Evolutionary conservation across 192 early-diverging fungal species (phyloP), one percentile per base, ranked within the genome.

Genomic region (Podochytrium sp.): DNA sequence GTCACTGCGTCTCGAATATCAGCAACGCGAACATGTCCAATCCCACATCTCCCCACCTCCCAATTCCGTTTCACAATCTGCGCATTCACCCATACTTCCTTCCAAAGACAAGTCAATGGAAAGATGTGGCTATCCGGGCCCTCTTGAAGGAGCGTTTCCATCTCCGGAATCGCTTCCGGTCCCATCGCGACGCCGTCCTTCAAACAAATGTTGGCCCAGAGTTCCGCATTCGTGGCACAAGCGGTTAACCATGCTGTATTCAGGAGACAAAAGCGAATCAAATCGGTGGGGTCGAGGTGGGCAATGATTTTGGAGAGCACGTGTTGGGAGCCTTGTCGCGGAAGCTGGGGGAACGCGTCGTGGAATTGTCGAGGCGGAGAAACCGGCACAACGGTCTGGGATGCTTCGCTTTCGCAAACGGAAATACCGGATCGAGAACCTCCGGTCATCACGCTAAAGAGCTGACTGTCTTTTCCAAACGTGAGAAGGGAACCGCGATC

Each of bases 1-100:
- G 74, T 75, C 29, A 79, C 70, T 40, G 66, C 43, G 41, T 79
- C 78, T 23, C 78, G 56, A 12, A 71, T 40, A 35, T 79, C 78
- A 25, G 74, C 72, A 23, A 79, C 60, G 16, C 47, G 47, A 18
- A 71, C 34, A 43, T 56, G 51, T 27, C 37, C 35, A 2, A 79
- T 29, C 2, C 7, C 32, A 42, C 37, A 79, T 18, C 7, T 43
- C 34, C 66, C 78, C 33, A 5, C 6, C 38, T 27, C 37, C 73
- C 78, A 76, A 43, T 79, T 79, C 32, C 52, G 27, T 39, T 40
- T 53, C 12, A 58, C 20, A 29, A 51, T 37, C 4, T 49, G 23
- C 20, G 47, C 33, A 55, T 71, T 51, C 33, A 58, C 23, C 49
- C 74, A 79, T 14, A 79, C 73, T 40, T 75, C 78, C 39, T 70